Conservation (phyloP, 116 monocot species). For the Dioscorea cayenensis region DNA sequence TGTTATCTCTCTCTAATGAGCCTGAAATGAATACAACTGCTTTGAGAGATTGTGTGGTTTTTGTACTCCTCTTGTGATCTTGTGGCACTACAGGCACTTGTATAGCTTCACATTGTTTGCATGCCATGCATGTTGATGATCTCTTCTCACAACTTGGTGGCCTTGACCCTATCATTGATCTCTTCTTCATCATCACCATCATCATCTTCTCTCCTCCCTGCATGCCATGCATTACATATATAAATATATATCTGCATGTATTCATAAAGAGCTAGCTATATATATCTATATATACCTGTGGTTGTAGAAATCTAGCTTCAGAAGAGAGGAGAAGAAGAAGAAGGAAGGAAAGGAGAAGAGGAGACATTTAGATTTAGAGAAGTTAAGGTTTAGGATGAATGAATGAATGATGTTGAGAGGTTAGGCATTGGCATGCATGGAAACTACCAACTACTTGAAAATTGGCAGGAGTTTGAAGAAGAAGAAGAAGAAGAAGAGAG, state of each 20-base stretch:
- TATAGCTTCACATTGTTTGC: slow-evolving; percentile 52
- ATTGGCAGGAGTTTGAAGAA: background rate
- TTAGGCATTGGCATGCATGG: slow-evolving; percentile 1
- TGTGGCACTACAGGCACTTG: slow-evolving; percentile 49
- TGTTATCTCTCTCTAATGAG: slow-evolving; percentile 20
- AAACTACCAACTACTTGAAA: background rate
- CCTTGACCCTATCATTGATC: slow-evolving; percentile 45
- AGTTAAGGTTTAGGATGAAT: background rate
- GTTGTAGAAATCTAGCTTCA: background rate
- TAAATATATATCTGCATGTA: background rate
- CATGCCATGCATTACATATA: background rate
- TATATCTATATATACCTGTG: background rate
- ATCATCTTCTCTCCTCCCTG: slow-evolving; percentile 11
- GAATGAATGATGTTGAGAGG: background rate
- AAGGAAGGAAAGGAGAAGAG: background rate
- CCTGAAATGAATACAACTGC: background rate
- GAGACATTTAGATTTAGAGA: background rate
- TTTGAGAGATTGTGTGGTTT: background rate
- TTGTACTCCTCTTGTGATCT: slow-evolving; percentile 3
- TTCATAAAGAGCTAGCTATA: background rate
- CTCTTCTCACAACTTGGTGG: slow-evolving; percentile 54
- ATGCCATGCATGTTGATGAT: slow-evolving; percentile 20
- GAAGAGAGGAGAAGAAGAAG: slow-evolving; percentile 6
- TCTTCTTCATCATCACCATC: slow-evolving; percentile 1
- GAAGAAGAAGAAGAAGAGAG: background rate